Base-by-base conservation (phyloP, 2,329 filamentous ascomycete genomes). In the Zarea fungicola region DNA sequence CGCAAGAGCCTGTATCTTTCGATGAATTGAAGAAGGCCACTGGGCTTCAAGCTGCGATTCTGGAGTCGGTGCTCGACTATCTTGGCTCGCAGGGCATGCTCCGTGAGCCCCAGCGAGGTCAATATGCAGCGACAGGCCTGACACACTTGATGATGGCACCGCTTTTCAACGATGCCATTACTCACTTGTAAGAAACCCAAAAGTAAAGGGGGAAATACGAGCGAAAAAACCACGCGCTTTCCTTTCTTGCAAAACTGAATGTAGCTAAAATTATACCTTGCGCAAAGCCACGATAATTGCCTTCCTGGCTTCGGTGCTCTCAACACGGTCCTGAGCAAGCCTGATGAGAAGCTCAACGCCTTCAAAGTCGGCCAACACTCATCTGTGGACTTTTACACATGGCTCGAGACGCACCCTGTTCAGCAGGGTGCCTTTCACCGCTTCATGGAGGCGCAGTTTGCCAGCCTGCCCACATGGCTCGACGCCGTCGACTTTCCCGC, bases 371-470 rank as follows among this genome's bases (percentile, higher is more conserved):
- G 50, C 4, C 51, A 55, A 28, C 43, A 49, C 42, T 37, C 52
- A 3, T 29, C 54, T 5, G 28, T 29, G 8, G 52, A 52, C 36
- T 57, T 54, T 32, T 58, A 57, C 49, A 49, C 50, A 2, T 58
- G 54, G 55, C 25, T 57, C 3, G 48, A 54, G 16, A 49, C 48
- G n/a, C 49, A 56, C 23, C 55, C 55, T 3, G 52, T 50, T 4
- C 50, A 56, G 25, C 49, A 52, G n/a, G 49, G 45, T 11, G 56
- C 59, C 4, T 60, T 60, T 26, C 59, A 60, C 35, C 48, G 49
- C 13, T 61, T 59, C 50, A 60, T 62, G 58, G 55, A 60, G 45
- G 55, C 53, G 7, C 55, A 58, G 34, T 56, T 56, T 16, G 47
- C 56, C 19, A 46, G 52, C 9, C 48, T 59, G 19, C 57, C 59